Percentiles rank a stretch among this genome's conserved stretches.
These are phyloP conservation scores for Pholiota adiposa DNA, from an alignment of 1,284 basidiomycete species.

Conservation along the genomic window DNA sequence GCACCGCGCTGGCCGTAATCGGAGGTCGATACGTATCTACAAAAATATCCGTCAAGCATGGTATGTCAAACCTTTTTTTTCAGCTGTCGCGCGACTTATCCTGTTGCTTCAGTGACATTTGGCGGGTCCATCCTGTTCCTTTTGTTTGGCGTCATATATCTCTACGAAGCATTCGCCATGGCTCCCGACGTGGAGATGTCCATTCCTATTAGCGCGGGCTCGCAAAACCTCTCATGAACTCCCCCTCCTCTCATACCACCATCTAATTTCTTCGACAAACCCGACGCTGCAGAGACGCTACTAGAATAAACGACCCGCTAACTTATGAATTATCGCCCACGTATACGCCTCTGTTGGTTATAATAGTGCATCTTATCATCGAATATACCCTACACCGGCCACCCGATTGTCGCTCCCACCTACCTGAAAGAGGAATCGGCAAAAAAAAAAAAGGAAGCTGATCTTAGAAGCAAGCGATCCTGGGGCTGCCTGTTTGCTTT, in stretches of 20 bases:
- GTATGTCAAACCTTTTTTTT: constrained; percentile 50
- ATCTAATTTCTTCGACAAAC: background rate
- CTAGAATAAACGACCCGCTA: background rate
- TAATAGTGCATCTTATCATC: background rate
- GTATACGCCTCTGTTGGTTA: background rate
- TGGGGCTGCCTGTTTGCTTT: too few relatives aligned
- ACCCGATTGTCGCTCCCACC: background rate
- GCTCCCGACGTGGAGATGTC: constrained; percentile 38
- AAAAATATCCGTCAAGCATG: constrained; percentile 93
- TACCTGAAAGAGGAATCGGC: background rate
- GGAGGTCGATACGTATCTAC: constrained; percentile 92
- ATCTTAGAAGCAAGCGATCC: too few relatives aligned
- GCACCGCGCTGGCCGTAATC: constrained; percentile 89
- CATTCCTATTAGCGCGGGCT: constrained; percentile 31
- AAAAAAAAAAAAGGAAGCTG: background rate
- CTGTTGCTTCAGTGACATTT: constrained; percentile 67
- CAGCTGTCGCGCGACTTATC: background rate
- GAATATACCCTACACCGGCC: background rate
- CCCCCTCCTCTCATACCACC: background rate
- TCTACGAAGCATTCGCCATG: constrained; percentile 65
- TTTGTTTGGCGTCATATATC: constrained; percentile 79
- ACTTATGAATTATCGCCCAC: background rate
- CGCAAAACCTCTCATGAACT: background rate
- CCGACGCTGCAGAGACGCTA: too few relatives aligned
- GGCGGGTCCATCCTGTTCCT: constrained; percentile 86